Conservation (phyloP, 2,329 filamentous ascomycete genomes). For the Xylariaceae sp. region DNA sequence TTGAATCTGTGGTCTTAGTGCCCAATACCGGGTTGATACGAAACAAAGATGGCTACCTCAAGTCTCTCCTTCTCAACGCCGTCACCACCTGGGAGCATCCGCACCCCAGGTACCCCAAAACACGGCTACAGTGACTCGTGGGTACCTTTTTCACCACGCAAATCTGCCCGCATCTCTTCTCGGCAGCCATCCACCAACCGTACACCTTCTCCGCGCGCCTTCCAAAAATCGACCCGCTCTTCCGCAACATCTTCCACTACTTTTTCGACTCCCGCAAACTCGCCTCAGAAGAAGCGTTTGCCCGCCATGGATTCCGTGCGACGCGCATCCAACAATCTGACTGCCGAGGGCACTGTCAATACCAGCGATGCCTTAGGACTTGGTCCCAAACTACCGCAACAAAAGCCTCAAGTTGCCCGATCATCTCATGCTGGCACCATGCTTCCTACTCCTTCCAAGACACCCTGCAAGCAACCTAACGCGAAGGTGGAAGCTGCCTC, state of each 20-base stretch:
- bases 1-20: constrained; percentile 2
- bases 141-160: constrained; percentile 67
- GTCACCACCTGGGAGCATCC: constrained; percentile 52
- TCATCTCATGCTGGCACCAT: constrained; percentile 43
- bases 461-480: constrained; percentile 58
- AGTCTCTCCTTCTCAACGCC: constrained; percentile 47
- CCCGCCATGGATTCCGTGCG: constrained; percentile 43
- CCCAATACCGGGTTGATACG: constrained; percentile 2
- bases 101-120: constrained; percentile 63
- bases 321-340: constrained; percentile 42
- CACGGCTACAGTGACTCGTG: constrained; percentile 63
- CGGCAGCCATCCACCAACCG: constrained; percentile 46
- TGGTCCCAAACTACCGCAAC: constrained; percentile 23
- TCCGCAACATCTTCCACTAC: constrained; percentile 20
- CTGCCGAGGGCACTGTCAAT: constrained; percentile 38
- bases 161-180: constrained; percentile 60
- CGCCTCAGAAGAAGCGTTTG: constrained; percentile 48
- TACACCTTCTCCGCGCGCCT: constrained; percentile 48
- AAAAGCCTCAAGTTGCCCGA: constrained; percentile 26
- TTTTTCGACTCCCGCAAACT: constrained; percentile 40
- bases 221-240: constrained; percentile 25
- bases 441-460: constrained; percentile 75
- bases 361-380: constrained; percentile 40
- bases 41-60: constrained; percentile 33
- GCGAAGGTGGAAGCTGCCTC: constrained; percentile 47